Evolutionary conservation across 2,329 filamentous ascomycete genomes (phyloP), one percentile per base, ranked within the genome.

Genomic region (Colletotrichum cordylinicola): DNA sequence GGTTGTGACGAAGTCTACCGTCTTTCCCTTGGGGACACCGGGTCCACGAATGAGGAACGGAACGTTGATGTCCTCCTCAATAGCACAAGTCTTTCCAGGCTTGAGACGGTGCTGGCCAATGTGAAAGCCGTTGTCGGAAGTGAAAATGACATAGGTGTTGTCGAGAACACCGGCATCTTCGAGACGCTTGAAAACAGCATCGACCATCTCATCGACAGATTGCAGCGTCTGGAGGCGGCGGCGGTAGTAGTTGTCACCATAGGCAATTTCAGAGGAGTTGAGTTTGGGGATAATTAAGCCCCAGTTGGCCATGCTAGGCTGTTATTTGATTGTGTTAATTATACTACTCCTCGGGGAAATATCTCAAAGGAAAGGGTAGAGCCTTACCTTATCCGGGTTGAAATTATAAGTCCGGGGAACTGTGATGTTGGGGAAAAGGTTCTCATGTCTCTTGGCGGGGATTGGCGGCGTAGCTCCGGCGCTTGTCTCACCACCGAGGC

Each of bases 321-420:
- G 35, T 39, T 13, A 16, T 16, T 8, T 9, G 27, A 27, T 27
- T 27, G 24, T 5, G 24, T 27, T 27, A 27, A 27, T 27, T 4
- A 5, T 27, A 27, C 24, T 5, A 27, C 6, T 27, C 6, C 24
- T 27, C 24, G 24, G 24, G 6, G 4, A 5, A 27, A 27, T 27
- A 5, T 5, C 24, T 27, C 24, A 27, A 27, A 27, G 24, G 24
- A 27, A 27, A 27, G 24, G 24, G 24, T 27, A 27, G 24, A 27
- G 37, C 4, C 18, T 72, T 10, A 90, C 89, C 77, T 86, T 83
- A 4, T 91, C 87, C 0, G 93, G 93, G 78, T 95, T 95, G 82
- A 95, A 95, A 80, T 91, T 91, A 0, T 86, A 84, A 0, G 89
- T 92, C 10, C 93, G 86, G 0, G 93, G 93, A 0, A 94, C 89